Base-by-base conservation (phyloP, 768 basidiomycete species). In the Hericium erinaceus region DNA sequence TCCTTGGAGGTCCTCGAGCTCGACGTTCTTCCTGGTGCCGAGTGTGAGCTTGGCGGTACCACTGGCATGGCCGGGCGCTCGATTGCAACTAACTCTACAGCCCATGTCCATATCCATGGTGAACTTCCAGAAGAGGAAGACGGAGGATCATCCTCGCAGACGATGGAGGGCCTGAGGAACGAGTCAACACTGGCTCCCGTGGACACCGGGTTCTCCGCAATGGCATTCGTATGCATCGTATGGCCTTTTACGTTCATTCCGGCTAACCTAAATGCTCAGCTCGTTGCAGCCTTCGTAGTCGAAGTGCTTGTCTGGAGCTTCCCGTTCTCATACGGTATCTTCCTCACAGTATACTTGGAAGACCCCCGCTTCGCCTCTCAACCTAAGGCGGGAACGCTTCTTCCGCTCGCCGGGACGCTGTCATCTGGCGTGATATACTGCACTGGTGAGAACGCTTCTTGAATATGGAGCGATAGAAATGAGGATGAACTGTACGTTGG, bases 251-350 rank as follows among this genome's bases (percentile, higher is more conserved):
- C 44, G 16, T 46, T 9, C 44, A 9, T 18, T 15, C 2, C 7
- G 13, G 6, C 2, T 46, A 20, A n/a, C 12, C 20, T 46, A 20
- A 15, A 18, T 20, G 18, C 12, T 9, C 9, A 46, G 44, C 15
- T 46, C 44, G 44, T 46, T n/a, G 44, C 44, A 9, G 65, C 64
- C n/a, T 70, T 66, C 37, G 24, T 69, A 3, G 55, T 66, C 1
- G 68, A 67, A 52, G 59, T 61, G 38, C 60, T 71, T 48, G 64
- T 68, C 9, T 70, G 68, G 68, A 65, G 67, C 13, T 68, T 68
- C 53, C 67, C 67, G 20, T 51, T 50, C 37, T 54, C 70, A 39
- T 68, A 57, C 28, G 70, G 69, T 39, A 57, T 65, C 39, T 65
- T 71, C 39, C 62, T 70, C 16, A 52, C 52, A 40, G 66, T 64